These are phyloP conservation scores for Cercospora beticola DNA, from an alignment of 2,329 filamentous ascomycete species.

Conservation along the genomic window DNA sequence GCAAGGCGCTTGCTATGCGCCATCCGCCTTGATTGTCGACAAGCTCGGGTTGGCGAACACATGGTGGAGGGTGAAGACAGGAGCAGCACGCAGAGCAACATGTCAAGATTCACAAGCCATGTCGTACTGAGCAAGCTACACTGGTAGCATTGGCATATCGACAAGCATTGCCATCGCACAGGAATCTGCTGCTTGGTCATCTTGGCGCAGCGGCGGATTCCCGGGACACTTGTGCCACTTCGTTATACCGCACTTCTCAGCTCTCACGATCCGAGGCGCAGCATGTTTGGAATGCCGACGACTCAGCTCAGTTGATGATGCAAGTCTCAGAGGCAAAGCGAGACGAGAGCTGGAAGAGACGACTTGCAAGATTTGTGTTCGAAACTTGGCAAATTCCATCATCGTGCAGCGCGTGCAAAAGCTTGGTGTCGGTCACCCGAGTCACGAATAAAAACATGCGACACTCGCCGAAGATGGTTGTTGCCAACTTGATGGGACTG, in stretches of 20 bases:
- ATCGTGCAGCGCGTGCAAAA: not conserved
- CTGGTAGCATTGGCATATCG: not conserved
- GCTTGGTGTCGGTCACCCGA: not conserved
- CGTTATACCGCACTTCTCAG: not conserved
- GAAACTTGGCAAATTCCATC: not conserved
- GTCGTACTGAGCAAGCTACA: not conserved
- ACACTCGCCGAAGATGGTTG: not conserved
- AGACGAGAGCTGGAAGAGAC: not conserved
- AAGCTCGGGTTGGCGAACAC: not conserved
- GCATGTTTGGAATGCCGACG: not conserved
- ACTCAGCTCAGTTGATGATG: not conserved
- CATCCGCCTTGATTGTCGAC: not conserved
- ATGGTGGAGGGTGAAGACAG: not conserved
- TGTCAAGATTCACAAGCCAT: not conserved
- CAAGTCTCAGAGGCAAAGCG: not conserved
- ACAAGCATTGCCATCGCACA: not conserved
- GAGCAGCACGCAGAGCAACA: not conserved
- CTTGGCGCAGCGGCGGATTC: not conserved
- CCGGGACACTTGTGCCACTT: not conserved
- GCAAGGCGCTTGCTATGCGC: not conserved
- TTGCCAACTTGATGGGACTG: not conserved
- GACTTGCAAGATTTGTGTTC: not conserved
- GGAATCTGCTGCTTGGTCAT: not conserved
- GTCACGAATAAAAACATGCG: not conserved
- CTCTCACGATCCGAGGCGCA: not conserved